These are phyloP conservation scores for Tirmania nivea DNA, from an alignment of 495 filamentous ascomycete genomes.

Conservation along the genomic window DNA sequence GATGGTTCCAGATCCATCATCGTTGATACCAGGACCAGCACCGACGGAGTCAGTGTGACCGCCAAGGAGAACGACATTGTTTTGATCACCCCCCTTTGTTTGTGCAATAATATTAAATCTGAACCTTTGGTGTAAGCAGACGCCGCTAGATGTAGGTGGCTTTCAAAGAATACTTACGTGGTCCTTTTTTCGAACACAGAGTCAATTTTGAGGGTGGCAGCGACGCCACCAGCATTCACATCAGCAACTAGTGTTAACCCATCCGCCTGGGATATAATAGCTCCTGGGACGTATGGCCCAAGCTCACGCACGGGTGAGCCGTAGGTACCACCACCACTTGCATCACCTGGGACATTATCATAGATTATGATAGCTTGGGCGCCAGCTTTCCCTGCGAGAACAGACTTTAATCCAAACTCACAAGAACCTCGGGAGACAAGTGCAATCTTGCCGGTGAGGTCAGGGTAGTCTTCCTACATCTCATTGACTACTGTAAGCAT, in stretches of 20 bases:
- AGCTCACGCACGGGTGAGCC: conserved; percentile 27
- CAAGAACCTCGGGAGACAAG: conserved; percentile 42
- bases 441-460: conserved; percentile 34
- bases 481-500: conserved; percentile 1
- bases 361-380: conserved; percentile 40
- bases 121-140: no score
- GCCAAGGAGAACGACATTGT: conserved; percentile 40
- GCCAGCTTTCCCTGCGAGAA: conserved; percentile 35
- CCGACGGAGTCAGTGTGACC: conserved; percentile 49
- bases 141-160: conserved; percentile 1
- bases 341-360: conserved; percentile 35
- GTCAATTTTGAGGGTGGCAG: conserved; percentile 19
- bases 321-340: conserved; percentile 34
- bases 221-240: conserved; percentile 19
- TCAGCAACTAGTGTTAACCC: conserved; percentile 27
- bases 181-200: conserved; percentile 27
- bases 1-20: conserved; percentile 44
- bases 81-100: conserved; percentile 39
- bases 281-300: conserved; percentile 29
- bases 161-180: conserved; percentile 10
- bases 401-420: conserved; percentile 37
- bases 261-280: conserved; percentile 31
- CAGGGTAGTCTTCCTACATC: conserved; percentile 32
- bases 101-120: conserved; percentile 45
- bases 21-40: conserved; percentile 43